A percentile compares a stretch with the other conserved stretches of the same genome.
Evolutionary conservation across 805 yeast genomes (phyloP).

Genomic region (Candida dajiaensis): DNA sequence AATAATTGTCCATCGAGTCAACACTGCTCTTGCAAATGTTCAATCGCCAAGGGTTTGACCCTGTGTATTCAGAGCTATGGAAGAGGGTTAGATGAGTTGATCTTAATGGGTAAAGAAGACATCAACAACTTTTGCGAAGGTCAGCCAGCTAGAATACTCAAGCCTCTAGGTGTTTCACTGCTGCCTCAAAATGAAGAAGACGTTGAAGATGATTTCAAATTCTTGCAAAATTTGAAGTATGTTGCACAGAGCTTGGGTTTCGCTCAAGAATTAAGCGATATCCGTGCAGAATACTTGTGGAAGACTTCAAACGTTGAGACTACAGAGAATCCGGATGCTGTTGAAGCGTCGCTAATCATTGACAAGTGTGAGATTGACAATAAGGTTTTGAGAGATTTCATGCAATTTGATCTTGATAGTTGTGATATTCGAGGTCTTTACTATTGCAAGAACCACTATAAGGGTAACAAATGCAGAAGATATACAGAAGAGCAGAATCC

Average conservation of each 20-base stretch:
- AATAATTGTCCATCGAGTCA: slow-evolving; percentile 6
- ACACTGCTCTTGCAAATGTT: slow-evolving; percentile 12
- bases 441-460: slow-evolving; percentile 19
- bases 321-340: background rate
- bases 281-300: slow-evolving; percentile 14
- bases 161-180: background rate
- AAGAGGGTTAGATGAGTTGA: background rate
- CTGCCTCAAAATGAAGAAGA: slow-evolving; percentile 6
- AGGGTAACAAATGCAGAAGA: slow-evolving; percentile 11
- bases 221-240: slow-evolving; percentile 7
- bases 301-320: slow-evolving; percentile 3
- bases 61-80: slow-evolving; percentile 7
- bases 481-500: slow-evolving; percentile 10
- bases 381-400: slow-evolving; percentile 10
- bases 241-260: slow-evolving; percentile 13
- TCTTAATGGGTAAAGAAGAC: slow-evolving; percentile 1
- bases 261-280: slow-evolving; percentile 9
- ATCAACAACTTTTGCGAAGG: background rate
- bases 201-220: slow-evolving; percentile 8
- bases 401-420: slow-evolving; percentile 16
- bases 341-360: slow-evolving; percentile 10
- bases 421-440: slow-evolving; percentile 22
- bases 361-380: slow-evolving; percentile 18
- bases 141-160: background rate
- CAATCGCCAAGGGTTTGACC: slow-evolving; percentile 3